phyloP scores from a whole-genome alignment of 1,139 yeast genomes.

The Debaryomyces sp. region DNA sequence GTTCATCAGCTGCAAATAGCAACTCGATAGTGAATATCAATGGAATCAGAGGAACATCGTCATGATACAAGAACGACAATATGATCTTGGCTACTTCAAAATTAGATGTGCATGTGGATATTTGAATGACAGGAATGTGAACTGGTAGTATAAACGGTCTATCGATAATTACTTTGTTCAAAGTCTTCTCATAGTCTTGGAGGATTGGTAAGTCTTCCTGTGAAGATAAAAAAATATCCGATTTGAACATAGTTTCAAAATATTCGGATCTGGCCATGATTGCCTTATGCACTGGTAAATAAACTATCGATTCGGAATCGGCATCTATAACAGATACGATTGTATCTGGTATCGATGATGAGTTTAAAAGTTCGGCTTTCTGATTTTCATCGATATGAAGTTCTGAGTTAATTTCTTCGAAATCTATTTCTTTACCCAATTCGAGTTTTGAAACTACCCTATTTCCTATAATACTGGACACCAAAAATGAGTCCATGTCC shows the following conservation, averaged over 20 bases:
- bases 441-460: constrained; percentile 15
- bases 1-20: constrained; percentile 60
- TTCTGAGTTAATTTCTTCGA: constrained; percentile 34
- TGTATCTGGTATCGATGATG: constrained; percentile 50
- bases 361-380: constrained; percentile 21
- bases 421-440: constrained; percentile 24
- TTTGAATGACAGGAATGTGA: constrained; percentile 34
- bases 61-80: constrained; percentile 61
- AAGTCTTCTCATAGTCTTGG: constrained; percentile 8
- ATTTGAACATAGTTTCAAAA: constrained; percentile 64
- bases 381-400: constrained; percentile 19
- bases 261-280: constrained; percentile 64
- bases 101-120: constrained; percentile 28
- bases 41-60: constrained; percentile 53
- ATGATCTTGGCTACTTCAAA: constrained; percentile 54
- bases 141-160: constrained; percentile 21
- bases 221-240: constrained; percentile 35
- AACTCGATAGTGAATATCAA: constrained; percentile 54
- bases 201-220: constrained; percentile 23
- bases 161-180: constrained; percentile 21
- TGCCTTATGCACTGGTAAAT: constrained; percentile 67
- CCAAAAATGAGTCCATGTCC: constrained; percentile 46
- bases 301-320: constrained; percentile 27
- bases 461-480: constrained; percentile 35
- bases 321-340: constrained; percentile 43